A percentile compares a stretch with the other conserved stretches of the same genome.
Conservation (phyloP, 176 grass and related monocot genomes). For the Bromus sterilis region DNA sequence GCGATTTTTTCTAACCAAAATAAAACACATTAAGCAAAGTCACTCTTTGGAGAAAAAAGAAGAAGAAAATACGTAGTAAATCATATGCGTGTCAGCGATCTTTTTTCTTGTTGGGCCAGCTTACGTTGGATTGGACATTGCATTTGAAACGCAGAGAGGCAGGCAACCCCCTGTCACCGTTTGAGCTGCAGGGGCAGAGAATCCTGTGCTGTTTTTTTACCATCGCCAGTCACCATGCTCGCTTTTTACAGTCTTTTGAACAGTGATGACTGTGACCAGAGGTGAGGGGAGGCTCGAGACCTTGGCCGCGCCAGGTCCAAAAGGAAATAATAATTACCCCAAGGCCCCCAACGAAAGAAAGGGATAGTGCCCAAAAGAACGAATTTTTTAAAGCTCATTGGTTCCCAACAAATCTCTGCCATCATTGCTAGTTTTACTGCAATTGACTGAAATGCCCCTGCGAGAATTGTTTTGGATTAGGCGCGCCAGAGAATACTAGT, state of each 20-base stretch:
- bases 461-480: not conserved
- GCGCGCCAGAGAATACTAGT: not conserved
- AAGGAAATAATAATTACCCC: constrained; percentile 40
- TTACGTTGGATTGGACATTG: not conserved
- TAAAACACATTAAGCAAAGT: too few species aligned
- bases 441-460: constrained; percentile 14
- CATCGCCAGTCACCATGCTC: constrained; percentile 7
- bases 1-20: too few species aligned
- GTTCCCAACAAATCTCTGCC: constrained; percentile 31
- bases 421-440: not conserved
- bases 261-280: constrained; percentile 26
- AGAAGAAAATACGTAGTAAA: too few species aligned
- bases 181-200: constrained; percentile 18
- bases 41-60: not conserved
- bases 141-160: constrained; percentile 9
- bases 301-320: not conserved
- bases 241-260: constrained; percentile 38
- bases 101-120: not conserved
- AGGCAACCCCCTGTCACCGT: not conserved
- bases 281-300: constrained; percentile 1
- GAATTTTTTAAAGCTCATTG: constrained; percentile 28
- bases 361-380: constrained; percentile 16
- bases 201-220: constrained; percentile 16
- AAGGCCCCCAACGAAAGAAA: constrained; percentile 33
- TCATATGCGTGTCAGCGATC: not conserved